These are phyloP conservation scores for Cnidoscolus chayamansa DNA, from an alignment of 441 rosid genomes.

Conservation along the genomic window DNA sequence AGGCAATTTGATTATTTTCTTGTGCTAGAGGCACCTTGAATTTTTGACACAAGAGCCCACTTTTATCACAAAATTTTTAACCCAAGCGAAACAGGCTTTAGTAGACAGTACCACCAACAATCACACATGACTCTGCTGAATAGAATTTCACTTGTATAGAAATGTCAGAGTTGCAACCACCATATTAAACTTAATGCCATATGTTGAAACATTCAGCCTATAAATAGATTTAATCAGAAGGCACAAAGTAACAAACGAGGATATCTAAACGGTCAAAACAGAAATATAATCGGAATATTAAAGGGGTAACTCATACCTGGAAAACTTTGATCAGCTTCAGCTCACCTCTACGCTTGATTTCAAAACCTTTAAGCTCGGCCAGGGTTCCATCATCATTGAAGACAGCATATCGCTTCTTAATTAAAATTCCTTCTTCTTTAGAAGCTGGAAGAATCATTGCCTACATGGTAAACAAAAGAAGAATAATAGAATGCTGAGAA, in stretches of 20 bases:
- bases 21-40: no score
- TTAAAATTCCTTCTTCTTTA: conserved; percentile 92
- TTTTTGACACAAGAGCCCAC: no score
- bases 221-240: not conserved
- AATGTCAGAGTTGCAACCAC: not conserved
- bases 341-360: conserved; percentile 99
- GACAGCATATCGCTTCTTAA: conserved; percentile 98
- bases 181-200: not conserved
- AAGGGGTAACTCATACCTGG: conserved; percentile 50
- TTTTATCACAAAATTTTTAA: no score
- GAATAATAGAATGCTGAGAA: conserved; percentile 12
- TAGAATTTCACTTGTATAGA: not conserved
- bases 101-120: not conserved
- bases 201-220: not conserved
- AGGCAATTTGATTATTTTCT: no score
- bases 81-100: no score
- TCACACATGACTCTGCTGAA: not conserved
- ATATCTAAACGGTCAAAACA: no score
- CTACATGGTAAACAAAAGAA: conserved; percentile 36
- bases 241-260: not conserved
- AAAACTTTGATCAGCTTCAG: conserved; percentile 97
- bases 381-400: conserved; percentile 97
- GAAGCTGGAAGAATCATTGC: conserved; percentile 99
- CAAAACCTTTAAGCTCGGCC: conserved; percentile 99
- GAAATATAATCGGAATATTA: not conserved